Base-by-base conservation (phyloP, 768 basidiomycete genomes). In the Mycena albidolilacea region DNA sequence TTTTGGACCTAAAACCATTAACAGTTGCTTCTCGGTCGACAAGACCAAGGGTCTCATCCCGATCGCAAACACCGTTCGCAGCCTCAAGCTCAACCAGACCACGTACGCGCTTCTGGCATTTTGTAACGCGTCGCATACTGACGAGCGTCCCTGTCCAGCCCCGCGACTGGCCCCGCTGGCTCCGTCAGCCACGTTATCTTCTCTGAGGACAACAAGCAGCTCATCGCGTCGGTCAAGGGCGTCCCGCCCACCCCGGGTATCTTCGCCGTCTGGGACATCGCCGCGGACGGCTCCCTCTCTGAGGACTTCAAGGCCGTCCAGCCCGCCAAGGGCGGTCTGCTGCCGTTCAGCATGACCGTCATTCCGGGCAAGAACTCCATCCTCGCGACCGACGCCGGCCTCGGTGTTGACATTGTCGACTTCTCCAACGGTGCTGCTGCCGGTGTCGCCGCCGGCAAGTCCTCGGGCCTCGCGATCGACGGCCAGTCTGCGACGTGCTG, bases 151-250 rank as follows among this genome's bases (percentile, higher is more conserved):
- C 21, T 37, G 12, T 48, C 19, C 35, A 74, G 73, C 57, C 87
- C 87, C 52, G 84, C 88, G 0, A 86, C 79, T 19, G 88, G 74
- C 9, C 88, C 88, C 17, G 81, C 85, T 1, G 85, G 85, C 55
- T 82, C 82, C 21, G 80, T 83, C 61, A 85, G 83, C 77, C 85
- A 89, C 69, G 74, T 89, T 70, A 74, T 88, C 48, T 89, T 89
- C 81, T 82, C 79, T 23, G 85, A 86, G 75, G 86, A 88, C 69
- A 82, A 81, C 64, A 82, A 74, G 37, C 80, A 85, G 70, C 81
- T 89, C 46, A 77, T 89, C 54, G 88, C 84, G 14, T 84, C 88
- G 21, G 84, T 88, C 76, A 88, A 89, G 76, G 88, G 87, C 30
- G 73, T 82, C 19, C 87, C 87, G 15, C 84, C 87, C 3, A 81